A percentile compares a stretch with the other conserved stretches of the same genome.
phyloP scores from a whole-genome alignment of 2,329 filamentous ascomycete genomes.

The Zymoseptoria ardabiliae region DNA sequence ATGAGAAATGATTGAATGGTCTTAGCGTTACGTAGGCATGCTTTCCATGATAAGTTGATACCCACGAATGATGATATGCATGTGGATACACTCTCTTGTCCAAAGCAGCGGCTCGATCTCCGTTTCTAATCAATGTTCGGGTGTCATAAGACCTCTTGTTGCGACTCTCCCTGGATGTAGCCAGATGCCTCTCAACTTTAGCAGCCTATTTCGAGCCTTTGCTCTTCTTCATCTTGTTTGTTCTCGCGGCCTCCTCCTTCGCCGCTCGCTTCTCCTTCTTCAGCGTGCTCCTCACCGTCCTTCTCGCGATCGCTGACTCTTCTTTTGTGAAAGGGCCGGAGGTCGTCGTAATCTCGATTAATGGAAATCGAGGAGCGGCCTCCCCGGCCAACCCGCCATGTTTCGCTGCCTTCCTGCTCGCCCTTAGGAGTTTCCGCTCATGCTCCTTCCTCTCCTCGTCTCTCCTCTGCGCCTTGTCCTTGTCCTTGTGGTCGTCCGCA shows the following conservation, averaged over 20 bases:
- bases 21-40: not conserved
- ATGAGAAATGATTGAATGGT: not conserved
- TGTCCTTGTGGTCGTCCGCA: not conserved
- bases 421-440: slow-evolving; percentile 6
- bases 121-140: not conserved
- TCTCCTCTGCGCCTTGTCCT: slow-evolving; percentile 4
- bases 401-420: slow-evolving; percentile 6
- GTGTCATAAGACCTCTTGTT: not conserved
- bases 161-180: not conserved
- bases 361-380: slow-evolving; percentile 9
- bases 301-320: slow-evolving; percentile 12
- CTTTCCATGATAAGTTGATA: not conserved
- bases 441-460: slow-evolving; percentile 7
- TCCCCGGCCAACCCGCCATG: slow-evolving; percentile 3
- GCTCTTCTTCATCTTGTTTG: slow-evolving; percentile 4
- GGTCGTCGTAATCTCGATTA: slow-evolving; percentile 5
- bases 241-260: slow-evolving; percentile 2
- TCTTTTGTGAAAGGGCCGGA: slow-evolving; percentile 7
- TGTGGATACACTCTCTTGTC: not conserved
- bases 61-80: not conserved
- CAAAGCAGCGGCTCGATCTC: not conserved
- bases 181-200: not conserved
- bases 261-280: slow-evolving; percentile 12
- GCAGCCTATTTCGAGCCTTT: not conserved
- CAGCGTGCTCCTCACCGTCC: slow-evolving; percentile 12